Percentiles rank a stretch among this genome's conserved stretches.
Evolutionary conservation across 805 yeast species (phyloP).

Genomic region (Lachancea mirantina): DNA sequence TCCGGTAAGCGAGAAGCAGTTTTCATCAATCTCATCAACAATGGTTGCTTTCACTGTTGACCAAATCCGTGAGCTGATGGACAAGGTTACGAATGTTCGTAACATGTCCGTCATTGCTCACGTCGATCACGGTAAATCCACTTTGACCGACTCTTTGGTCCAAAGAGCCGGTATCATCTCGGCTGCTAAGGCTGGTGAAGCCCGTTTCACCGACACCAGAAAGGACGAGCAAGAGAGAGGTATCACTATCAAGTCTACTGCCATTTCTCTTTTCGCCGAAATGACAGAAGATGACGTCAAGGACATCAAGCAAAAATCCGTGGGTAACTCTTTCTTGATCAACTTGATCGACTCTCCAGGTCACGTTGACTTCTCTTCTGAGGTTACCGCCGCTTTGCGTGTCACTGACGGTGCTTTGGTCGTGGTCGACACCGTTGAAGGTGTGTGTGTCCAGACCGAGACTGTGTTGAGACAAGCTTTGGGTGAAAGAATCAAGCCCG

Average conservation of each 20-base stretch:
- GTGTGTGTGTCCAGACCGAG: slow-evolving; percentile 99
- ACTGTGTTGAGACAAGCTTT: slow-evolving; percentile 98
- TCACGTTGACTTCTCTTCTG: slow-evolving; percentile 99
- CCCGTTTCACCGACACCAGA: slow-evolving; percentile 99
- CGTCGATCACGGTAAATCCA: slow-evolving; percentile 99
- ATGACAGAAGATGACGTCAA: slow-evolving; percentile 74
- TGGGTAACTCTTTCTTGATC: slow-evolving; percentile 89
- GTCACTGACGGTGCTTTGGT: slow-evolving; percentile 99
- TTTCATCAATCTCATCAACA: too few species aligned
- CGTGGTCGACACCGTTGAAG: slow-evolving; percentile 98
- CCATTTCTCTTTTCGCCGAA: slow-evolving; percentile 90
- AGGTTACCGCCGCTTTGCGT: slow-evolving; percentile 99
- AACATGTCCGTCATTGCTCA: slow-evolving; percentile 99
- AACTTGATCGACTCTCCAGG: slow-evolving; percentile 99
- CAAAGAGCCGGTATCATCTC: slow-evolving; percentile 99
- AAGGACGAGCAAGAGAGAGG: slow-evolving; percentile 99
- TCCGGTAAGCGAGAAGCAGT: too few species aligned
- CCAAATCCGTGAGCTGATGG: slow-evolving; percentile 99
- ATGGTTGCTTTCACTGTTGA: slow-evolving; percentile 53
- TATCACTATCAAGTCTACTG: slow-evolving; percentile 98
- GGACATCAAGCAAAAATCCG: slow-evolving; percentile 80
- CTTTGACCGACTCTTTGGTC: slow-evolving; percentile 97
- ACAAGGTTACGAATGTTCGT: slow-evolving; percentile 99
- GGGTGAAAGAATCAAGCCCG: slow-evolving; percentile 99
- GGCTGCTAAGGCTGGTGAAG: slow-evolving; percentile 99